These are phyloP conservation scores for Chalciporus piperatus DNA, from an alignment of 768 basidiomycete species.

Conservation along the genomic window DNA sequence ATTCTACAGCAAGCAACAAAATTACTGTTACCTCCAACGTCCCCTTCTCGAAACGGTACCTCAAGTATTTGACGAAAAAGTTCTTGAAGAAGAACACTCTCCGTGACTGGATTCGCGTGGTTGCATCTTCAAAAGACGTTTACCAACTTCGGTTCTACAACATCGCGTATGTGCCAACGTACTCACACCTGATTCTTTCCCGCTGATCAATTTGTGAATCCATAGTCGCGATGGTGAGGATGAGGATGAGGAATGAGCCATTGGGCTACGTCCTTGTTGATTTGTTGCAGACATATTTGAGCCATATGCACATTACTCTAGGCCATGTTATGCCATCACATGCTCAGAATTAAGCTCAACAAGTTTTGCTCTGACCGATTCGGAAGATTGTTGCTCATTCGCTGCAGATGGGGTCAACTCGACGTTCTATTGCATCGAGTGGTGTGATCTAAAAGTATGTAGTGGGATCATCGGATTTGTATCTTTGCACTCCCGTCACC, in stretches of 20 bases:
- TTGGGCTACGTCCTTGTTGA: background rate
- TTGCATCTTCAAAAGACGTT: conserved; percentile 88
- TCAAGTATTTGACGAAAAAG: conserved; percentile 99
- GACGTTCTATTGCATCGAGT: background rate
- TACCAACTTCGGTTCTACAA: conserved; percentile 97
- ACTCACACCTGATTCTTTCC: background rate
- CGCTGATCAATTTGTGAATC: background rate
- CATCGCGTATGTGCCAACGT: conserved; percentile 60
- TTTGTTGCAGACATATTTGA: background rate
- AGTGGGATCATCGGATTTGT: conserved; percentile 14
- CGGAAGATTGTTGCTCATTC: background rate
- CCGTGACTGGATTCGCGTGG: conserved; percentile 97
- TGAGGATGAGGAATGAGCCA: conserved; percentile 48
- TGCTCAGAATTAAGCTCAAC: too few species aligned
- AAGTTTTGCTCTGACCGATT: too few species aligned
- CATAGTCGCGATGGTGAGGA: conserved; percentile 48
- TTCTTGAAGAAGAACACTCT: conserved; percentile 97
- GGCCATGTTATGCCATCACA: background rate
- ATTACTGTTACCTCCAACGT: conserved; percentile 83
- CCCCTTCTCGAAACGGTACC: conserved; percentile 94
- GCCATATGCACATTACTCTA: background rate
- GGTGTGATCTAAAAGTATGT: background rate
- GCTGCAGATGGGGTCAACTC: background rate
- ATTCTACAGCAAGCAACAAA: conserved; percentile 62
- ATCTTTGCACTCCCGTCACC: conserved; percentile 11